Conservation (phyloP, 179 eudicot species). For the Camellia oleifera region DNA sequence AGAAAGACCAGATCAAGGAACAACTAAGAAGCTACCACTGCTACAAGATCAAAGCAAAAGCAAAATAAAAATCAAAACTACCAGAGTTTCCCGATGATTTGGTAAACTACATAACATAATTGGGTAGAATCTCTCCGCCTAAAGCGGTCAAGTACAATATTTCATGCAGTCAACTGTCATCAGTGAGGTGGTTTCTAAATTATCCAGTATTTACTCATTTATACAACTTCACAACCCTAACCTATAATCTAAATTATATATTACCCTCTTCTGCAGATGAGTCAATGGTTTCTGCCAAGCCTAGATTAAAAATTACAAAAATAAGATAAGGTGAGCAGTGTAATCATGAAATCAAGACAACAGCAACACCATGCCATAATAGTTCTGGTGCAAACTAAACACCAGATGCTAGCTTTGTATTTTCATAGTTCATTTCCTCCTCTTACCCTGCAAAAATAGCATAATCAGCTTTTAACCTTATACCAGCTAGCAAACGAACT, state of each 20-base stretch:
- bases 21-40: too few relatives aligned
- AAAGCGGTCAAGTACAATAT: neutral
- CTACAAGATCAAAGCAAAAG: too few relatives aligned
- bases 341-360: neutral
- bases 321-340: too few relatives aligned
- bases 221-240: neutral
- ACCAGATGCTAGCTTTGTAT: neutral
- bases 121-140: neutral
- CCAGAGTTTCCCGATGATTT: too few relatives aligned
- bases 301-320: neutral
- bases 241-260: neutral
- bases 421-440: slow-evolving; percentile 38
- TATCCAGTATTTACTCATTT: neutral
- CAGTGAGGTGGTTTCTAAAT: neutral
- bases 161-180: neutral
- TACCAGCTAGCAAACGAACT: neutral
- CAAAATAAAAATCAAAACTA: too few relatives aligned
- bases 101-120: neutral
- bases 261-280: neutral
- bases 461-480: neutral
- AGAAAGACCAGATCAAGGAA: too few relatives aligned
- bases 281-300: neutral
- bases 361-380: neutral
- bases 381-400: neutral
- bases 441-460: slow-evolving; percentile 59